Base-by-base conservation (phyloP, 495 filamentous ascomycete genomes). In the Hapsidospora chrysogenum region DNA sequence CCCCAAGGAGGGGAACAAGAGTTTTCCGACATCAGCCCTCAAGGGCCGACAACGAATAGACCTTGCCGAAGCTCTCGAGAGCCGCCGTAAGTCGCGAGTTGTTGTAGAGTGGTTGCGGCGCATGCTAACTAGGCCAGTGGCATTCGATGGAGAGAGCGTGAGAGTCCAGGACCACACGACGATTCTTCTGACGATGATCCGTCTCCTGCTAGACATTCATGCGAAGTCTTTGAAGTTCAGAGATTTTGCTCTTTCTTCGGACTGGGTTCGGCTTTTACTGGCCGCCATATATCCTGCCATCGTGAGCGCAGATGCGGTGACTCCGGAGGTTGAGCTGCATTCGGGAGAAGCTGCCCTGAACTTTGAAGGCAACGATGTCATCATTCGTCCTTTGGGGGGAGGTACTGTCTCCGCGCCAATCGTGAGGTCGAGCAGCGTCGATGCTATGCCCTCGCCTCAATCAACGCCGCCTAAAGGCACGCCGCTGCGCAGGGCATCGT, bases 311-410 rank as follows among this genome's bases (percentile, higher is more conserved):
- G 82, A 93, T 51, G 61, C 74, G 30, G 75, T 92, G 27, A 77
- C 68, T 38, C 73, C 89, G 3, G 78, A 86, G 44, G 79, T 70
- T 9, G 89, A 97, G 49, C 58, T 95, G 14, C 73, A 80, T 44
- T 80, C 80, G 16, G 68, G 77, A 28, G 75, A 86, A 39, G 79
- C 78, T 19, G 65, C 72, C 1, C 69, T 93, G 34, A 85, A 71
- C 16, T 89, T 93, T 42, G 81, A 87, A 39, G 86, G 84, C 9
- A 72, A 78, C 38, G 83, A 85, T 57, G 76, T 93, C 4, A 72
- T 83, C 19, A 74, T 86, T 34, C 70, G 80, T 14, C 81, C 85
- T 3, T 62, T 79, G 10, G 78, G 77, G 13, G 33, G 33, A 10
- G 67, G 67, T 20, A 62, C 64, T 3, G 55, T 64, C 13, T 50